Evolutionary conservation across 139 green algal genomes (phyloP).

Genomic region (Chlorella vulgaris): DNA sequence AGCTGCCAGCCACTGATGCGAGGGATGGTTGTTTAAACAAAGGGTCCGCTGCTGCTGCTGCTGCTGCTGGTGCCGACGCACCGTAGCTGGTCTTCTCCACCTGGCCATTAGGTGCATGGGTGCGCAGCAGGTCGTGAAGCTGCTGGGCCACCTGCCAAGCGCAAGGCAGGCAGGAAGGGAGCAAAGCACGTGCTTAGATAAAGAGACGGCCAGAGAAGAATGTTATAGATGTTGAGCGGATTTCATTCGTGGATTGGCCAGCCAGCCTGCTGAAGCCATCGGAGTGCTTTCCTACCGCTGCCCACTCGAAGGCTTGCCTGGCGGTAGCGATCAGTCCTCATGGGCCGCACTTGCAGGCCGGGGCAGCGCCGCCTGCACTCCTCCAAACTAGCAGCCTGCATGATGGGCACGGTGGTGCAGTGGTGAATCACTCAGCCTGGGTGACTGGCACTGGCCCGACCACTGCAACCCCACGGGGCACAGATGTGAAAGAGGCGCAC

Average conservation of each 20-base stretch:
- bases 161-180: neutral
- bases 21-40: neutral
- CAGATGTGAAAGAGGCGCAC: too few relatives aligned
- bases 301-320: neutral
- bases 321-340: conserved; percentile 64
- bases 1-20: too few relatives aligned
- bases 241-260: too few relatives aligned
- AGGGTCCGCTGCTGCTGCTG: neutral
- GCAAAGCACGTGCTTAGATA: too few relatives aligned
- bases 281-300: neutral
- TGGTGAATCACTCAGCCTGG: neutral
- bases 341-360: conserved; percentile 56
- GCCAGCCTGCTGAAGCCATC: neutral
- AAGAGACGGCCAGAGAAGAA: too few relatives aligned
- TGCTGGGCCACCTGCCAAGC: conserved; percentile 44
- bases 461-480: too few relatives aligned
- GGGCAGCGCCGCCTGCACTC: conserved; percentile 60
- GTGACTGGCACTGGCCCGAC: too few relatives aligned
- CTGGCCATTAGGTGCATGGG: conserved; percentile 37
- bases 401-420: neutral
- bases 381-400: conserved; percentile 49
- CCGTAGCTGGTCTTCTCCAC: conserved; percentile 56
- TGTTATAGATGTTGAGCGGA: too few relatives aligned
- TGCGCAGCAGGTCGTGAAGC: conserved; percentile 50
- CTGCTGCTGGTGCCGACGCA: conserved; percentile 61